Percentiles rank a stretch among this genome's conserved stretches.
phyloP scores from a whole-genome alignment of 768 basidiomycete species.

The Rickenella mellea region DNA sequence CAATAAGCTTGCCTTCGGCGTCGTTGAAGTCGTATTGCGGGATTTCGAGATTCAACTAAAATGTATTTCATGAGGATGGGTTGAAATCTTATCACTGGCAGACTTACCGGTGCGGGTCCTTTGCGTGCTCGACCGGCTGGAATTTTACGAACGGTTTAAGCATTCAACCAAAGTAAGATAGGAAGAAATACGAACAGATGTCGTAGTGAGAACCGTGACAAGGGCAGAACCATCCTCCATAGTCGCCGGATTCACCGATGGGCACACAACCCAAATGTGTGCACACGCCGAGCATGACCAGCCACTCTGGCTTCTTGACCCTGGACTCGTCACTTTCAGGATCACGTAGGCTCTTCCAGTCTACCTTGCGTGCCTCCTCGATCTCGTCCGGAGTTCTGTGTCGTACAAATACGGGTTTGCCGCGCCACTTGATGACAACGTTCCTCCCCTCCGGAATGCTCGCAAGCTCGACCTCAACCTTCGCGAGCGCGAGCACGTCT shows the following conservation, averaged over 20 bases:
- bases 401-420: conserved; percentile 98
- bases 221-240: conserved; percentile 98
- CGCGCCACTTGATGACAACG: conserved; percentile 97
- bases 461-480: conserved; percentile 88
- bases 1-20: conserved; percentile 73
- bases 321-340: conserved; percentile 86
- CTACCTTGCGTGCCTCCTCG: conserved; percentile 75
- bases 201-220: conserved; percentile 99
- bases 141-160: conserved; percentile 8
- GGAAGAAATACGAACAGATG: conserved; percentile 56
- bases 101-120: conserved; percentile 87
- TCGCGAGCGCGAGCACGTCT: conserved; percentile 95
- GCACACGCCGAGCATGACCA: conserved; percentile 88
- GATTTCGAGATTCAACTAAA: conserved; percentile 86
- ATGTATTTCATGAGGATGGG: conserved; percentile 6
- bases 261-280: conserved; percentile 98
- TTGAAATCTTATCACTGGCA: neutral
- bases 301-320: conserved; percentile 93
- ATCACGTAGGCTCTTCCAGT: conserved; percentile 86
- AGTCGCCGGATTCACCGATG: conserved; percentile 95
- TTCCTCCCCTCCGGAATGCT: conserved; percentile 96
- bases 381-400: conserved; percentile 91
- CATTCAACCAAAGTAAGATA: conserved; percentile 1
- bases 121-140: conserved; percentile 89
- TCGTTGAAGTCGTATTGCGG: conserved; percentile 85